Evolutionary conservation across 768 basidiomycete genomes (phyloP), one percentile per base, ranked within the genome.

Genomic region (Termitomyces sp.): DNA sequence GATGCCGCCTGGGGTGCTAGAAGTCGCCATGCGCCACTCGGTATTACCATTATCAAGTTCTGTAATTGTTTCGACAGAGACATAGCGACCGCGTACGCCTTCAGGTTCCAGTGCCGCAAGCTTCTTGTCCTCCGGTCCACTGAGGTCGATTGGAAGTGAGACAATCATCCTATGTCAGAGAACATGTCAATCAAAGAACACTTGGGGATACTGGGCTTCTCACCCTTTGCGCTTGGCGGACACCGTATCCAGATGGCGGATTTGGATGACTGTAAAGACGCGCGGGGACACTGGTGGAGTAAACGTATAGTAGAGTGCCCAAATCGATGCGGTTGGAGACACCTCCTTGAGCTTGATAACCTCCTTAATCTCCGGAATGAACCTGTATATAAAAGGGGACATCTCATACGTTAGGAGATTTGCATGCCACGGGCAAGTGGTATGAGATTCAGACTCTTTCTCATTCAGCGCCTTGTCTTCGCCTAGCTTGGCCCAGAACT

Each of bases 11-110:
- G 88, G 82, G 2, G 81, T 83, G 63, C 86, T 87, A 27, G 87
- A 85, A 2, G 88, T 89, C 3, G 89, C 89, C 89, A 92, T 90
- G 42, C 82, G 77, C 89, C 89, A 92, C 70, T 91, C 88, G 13
- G 83, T 81, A 50, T 71, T 80, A 52, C 86, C 90, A 60, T 82
- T 74, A 20, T 81, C 81, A 42, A 86, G 78, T 69, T 88, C 87
- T 45, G 74, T 70, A 54, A 93, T 65, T 33, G 80, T 78, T 70
- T 92, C 91, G 4, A 88, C 84, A 63, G 84, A 83, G 41, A 81
- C 84, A 66, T 91, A 91, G 64, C 81, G 82, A 1, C 86, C 90
- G 61, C 78, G 83, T 2, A 82, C 81, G 7, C 81, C 87, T 55
- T 81, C 83, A 64, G 83, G 81, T 66, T 91, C 88, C 16, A 85